phyloP scores from a whole-genome alignment of 2,329 filamentous ascomycete species.

The Pseudonectria buxi region DNA sequence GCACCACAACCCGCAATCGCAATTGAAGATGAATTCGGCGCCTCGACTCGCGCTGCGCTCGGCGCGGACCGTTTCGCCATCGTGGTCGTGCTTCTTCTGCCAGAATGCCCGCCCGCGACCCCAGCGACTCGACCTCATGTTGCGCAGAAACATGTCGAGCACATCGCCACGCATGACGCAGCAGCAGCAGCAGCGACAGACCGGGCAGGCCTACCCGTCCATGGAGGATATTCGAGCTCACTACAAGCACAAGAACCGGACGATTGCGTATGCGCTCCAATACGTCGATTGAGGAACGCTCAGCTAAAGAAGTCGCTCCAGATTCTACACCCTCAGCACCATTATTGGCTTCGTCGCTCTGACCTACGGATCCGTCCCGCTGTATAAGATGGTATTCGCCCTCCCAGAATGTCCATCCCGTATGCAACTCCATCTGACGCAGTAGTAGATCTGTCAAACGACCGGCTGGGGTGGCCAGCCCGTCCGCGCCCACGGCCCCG shows the following conservation, averaged over 20 bases:
- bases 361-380: constrained; percentile 74
- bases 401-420: not conserved
- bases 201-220: constrained; percentile 12
- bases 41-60: constrained; percentile 30
- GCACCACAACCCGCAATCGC: constrained; percentile 5
- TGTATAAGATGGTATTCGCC: constrained; percentile 74
- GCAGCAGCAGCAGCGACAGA: constrained; percentile 17
- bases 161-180: constrained; percentile 17
- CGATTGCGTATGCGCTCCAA: constrained; percentile 36
- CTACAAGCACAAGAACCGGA: constrained; percentile 62
- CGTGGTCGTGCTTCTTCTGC: constrained; percentile 34
- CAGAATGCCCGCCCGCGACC: constrained; percentile 25
- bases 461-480: constrained; percentile 92
- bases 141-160: constrained; percentile 27
- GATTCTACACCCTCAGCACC: constrained; percentile 68
- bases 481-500: constrained; percentile 64
- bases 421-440: constrained; percentile 1
- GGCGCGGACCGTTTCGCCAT: constrained; percentile 16
- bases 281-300: not conserved
- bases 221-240: constrained; percentile 61
- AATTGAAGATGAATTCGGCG: constrained; percentile 34
- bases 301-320: constrained; percentile 26
- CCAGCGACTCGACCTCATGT: constrained; percentile 15
- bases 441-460: constrained; percentile 65
- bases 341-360: constrained; percentile 74